These are phyloP conservation scores for Entelexis paramagnoliae DNA, from an alignment of 1,139 yeast species.

Conservation along the genomic window DNA sequence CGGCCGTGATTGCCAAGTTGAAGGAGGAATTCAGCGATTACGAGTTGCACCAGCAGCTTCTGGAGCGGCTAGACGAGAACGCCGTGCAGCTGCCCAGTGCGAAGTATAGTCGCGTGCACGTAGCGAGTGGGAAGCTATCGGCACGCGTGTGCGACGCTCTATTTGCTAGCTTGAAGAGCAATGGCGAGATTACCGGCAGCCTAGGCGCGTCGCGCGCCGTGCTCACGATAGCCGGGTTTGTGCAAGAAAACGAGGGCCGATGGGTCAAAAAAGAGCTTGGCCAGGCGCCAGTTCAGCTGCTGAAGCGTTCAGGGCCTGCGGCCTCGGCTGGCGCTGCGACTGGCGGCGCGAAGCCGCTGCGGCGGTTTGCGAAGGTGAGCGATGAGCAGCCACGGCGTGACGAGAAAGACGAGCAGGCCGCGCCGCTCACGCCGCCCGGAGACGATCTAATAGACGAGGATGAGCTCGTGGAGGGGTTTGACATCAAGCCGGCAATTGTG, in stretches of 20 bases:
- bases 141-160: constrained; percentile 38
- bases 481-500: constrained; percentile 35
- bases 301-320: neutral
- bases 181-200: constrained; percentile 46
- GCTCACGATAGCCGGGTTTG: constrained; percentile 55
- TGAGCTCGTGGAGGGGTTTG: constrained; percentile 37
- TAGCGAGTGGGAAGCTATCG: constrained; percentile 44
- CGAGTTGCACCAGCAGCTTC: constrained; percentile 48
- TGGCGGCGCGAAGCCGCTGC: neutral
- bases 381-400: neutral
- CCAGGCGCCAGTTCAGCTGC: constrained; percentile 13
- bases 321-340: neutral
- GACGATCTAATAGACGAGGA: constrained; percentile 40
- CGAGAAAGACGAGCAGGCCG: neutral
- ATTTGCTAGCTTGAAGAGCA: constrained; percentile 36
- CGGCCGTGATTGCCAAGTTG: constrained; percentile 18
- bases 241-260: constrained; percentile 36
- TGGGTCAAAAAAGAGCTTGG: constrained; percentile 39
- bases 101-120: constrained; percentile 44
- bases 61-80: constrained; percentile 56
- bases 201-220: constrained; percentile 41
- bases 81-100: constrained; percentile 41
- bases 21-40: constrained; percentile 8
- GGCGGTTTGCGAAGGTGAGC: constrained; percentile 3
- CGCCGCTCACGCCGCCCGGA: constrained; percentile 25